Percentiles rank a stretch among this genome's conserved stretches.
phyloP scores from a whole-genome alignment of 2,329 filamentous ascomycete species.

The Magnaporthiopsis rhizophila region DNA sequence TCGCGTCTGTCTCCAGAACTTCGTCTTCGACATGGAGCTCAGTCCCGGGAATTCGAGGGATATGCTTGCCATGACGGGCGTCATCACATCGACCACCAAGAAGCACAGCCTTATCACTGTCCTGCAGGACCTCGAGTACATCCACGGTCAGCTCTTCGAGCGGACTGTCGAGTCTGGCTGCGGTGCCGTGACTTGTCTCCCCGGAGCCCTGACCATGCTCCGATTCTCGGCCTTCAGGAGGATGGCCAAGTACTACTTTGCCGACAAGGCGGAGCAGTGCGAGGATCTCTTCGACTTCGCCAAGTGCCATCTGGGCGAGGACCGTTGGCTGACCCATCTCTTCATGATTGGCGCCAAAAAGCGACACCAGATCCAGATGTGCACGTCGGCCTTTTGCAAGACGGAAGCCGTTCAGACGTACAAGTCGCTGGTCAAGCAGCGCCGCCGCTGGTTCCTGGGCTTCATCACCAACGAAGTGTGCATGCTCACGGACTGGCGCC shows the following conservation, averaged over 20 bases:
- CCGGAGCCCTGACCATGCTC: conserved; percentile 89
- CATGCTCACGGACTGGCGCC: conserved; percentile 89
- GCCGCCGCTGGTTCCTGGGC: conserved; percentile 90
- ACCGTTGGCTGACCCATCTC: conserved; percentile 92
- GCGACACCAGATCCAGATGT: conserved; percentile 94
- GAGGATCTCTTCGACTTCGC: conserved; percentile 95
- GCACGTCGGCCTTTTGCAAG: conserved; percentile 95
- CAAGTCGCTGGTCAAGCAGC: conserved; percentile 80
- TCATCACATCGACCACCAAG: conserved; percentile 89
- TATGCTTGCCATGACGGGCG: conserved; percentile 95
- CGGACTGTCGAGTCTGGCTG: conserved; percentile 91
- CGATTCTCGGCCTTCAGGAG: conserved; percentile 92
- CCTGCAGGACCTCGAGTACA: conserved; percentile 96
- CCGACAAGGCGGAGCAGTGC: conserved; percentile 90
- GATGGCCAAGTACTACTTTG: conserved; percentile 98
- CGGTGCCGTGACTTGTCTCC: conserved; percentile 88
- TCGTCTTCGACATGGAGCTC: conserved; percentile 97
- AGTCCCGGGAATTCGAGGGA: conserved; percentile 86
- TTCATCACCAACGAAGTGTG: conserved; percentile 98
- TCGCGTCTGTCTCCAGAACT: conserved; percentile 86
- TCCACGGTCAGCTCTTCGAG: conserved; percentile 94
- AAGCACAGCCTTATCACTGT: conserved; percentile 86
- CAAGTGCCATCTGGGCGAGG: conserved; percentile 91
- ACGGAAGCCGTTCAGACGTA: conserved; percentile 93
- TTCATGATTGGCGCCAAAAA: conserved; percentile 98